These are phyloP conservation scores for Testicularia cyperi DNA, from an alignment of 1,284 basidiomycete species.

Conservation along the genomic window DNA sequence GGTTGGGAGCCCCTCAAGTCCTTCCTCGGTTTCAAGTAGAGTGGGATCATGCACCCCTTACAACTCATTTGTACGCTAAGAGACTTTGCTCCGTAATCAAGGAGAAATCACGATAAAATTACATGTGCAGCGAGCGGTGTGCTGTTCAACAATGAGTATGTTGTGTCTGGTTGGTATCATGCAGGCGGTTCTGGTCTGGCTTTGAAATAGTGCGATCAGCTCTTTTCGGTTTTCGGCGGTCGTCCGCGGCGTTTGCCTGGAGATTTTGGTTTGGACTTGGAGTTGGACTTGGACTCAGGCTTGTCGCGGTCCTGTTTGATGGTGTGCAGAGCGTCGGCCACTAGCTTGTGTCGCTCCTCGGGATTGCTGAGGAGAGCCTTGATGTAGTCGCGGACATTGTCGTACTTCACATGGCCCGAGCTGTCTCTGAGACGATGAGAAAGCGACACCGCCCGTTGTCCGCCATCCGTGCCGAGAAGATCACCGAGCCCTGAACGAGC, in stretches of 20 bases:
- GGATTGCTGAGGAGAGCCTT: conserved; percentile 1
- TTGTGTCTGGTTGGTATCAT: too few species aligned
- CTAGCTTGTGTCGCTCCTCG: not conserved
- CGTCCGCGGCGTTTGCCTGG: conserved; percentile 11
- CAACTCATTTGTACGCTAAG: too few species aligned
- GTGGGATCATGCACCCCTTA: too few species aligned
- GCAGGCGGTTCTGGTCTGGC: too few species aligned
- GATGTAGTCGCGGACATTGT: conserved; percentile 3
- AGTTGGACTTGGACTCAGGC: too few species aligned
- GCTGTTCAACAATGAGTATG: too few species aligned
- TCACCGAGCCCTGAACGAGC: conserved; percentile 15
- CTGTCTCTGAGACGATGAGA: conserved; percentile 5
- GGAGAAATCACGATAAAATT: too few species aligned
- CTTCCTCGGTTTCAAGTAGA: conserved; percentile 57
- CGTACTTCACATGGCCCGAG: not conserved
- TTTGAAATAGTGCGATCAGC: too few species aligned
- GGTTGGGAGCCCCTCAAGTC: conserved; percentile 59
- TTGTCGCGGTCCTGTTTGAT: too few species aligned
- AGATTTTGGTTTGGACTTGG: too few species aligned
- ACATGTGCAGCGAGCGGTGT: too few species aligned
- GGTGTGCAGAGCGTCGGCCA: not conserved
- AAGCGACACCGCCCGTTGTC: conserved; percentile 6
- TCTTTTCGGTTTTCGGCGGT: conserved; percentile 9
- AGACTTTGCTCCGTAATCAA: not conserved
- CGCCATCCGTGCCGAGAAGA: conserved; percentile 6